phyloP scores from a whole-genome alignment of 2,329 filamentous ascomycete species.

The Penicillium sp. region DNA sequence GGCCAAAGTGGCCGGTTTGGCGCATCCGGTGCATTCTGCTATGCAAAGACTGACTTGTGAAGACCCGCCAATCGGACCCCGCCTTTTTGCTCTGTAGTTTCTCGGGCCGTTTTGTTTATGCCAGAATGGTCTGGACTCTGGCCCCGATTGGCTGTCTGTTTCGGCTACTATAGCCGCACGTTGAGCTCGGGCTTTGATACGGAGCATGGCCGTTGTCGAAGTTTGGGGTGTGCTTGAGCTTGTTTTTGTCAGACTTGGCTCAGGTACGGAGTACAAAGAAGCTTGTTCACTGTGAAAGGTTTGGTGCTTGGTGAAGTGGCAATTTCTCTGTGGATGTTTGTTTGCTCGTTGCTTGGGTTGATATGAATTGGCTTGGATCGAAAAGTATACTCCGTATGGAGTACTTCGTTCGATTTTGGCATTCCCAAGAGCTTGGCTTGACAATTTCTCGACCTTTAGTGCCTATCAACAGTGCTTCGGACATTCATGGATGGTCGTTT shows the following conservation, averaged over 20 bases:
- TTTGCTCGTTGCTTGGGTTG: neutral
- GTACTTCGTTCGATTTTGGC: no score
- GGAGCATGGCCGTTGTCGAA: no score
- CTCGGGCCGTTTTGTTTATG: neutral
- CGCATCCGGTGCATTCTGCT: neutral
- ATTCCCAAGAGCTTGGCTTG: no score
- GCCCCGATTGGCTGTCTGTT: neutral
- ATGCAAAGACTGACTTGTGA: neutral
- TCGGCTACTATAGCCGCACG: neutral
- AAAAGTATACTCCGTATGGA: no score
- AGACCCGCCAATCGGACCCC: neutral
- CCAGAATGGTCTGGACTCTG: neutral
- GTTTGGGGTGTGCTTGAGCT: no score
- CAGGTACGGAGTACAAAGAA: no score
- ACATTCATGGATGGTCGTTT: no score
- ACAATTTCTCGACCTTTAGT: no score
- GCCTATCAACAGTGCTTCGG: no score
- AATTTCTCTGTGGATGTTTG: neutral
- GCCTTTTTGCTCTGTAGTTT: neutral
- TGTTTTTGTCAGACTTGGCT: no score
- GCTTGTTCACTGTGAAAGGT: neutral
- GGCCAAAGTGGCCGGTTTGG: neutral
- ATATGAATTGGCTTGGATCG: no score
- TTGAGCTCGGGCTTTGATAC: no score
- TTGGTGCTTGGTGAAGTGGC: neutral